Base-by-base conservation (phyloP, 2,329 filamentous ascomycete genomes). In the Aspergillus neotritici region DNA sequence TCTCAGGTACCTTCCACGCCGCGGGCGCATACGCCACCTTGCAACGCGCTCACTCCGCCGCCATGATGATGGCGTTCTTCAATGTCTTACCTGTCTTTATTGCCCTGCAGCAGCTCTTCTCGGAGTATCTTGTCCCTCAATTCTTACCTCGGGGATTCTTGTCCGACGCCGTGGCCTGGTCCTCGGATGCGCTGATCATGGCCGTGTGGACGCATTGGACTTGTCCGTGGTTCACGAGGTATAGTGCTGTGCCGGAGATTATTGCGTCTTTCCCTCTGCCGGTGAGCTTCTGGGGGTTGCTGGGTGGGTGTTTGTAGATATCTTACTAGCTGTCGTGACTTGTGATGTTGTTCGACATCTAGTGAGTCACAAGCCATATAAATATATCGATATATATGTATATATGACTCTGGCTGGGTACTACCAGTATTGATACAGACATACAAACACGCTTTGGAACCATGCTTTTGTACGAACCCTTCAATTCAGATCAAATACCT, bases 11-110 rank as follows among this genome's bases (percentile, higher is more conserved):
- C 5, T 40, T 48, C 5, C 48, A 52, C 33, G 40, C 43, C 7
- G 45, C 45, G 0, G 50, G 50, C 3, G 44, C 50, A 7, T 52
- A 48, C 28, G 44, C 50, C 6, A 48, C 45, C 10, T 50, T 33
- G 4, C 31, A 36, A 12, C 40, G 48, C 21, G 8, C 31, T 8
- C n/a, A 31, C 10, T 41, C 49, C 1, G 47, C 34, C 7, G 31
- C 31, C n/a, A 44, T 50, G 50, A 52, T 50, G 48, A 46, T 50
- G 34, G 30, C 40, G 10, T 52, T 52, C 25, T 52, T 52, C 31
- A 21, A 43, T 14, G 31, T 50, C 8, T 16, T 52, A 33, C 43
- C 50, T 1, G 4, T 46, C 15, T 52, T 34, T 12, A 44, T 52
- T 21, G 38, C 29, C 31, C 28, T 41, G 17, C 50, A 52, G 40